Percentiles rank a stretch among this genome's conserved stretches.
phyloP scores from a whole-genome alignment of 2,329 filamentous ascomycete species.

The Pyricularia sp. region DNA sequence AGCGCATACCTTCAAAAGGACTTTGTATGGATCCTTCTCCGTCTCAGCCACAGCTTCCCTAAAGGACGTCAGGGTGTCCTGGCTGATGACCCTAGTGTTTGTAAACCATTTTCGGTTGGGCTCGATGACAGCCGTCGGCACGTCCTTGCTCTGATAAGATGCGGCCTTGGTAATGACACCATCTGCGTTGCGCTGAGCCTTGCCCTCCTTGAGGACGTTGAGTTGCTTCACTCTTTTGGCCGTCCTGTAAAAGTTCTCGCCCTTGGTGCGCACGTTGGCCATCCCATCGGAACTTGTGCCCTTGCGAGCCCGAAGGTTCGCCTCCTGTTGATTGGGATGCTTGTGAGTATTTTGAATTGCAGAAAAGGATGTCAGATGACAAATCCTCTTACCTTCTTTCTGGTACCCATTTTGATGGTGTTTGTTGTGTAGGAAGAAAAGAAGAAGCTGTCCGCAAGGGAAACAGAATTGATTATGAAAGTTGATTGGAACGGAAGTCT shows the following conservation, averaged over 20 bases:
- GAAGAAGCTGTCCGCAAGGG: neutral
- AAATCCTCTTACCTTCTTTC: conserved; percentile 49
- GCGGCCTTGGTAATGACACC: conserved; percentile 68
- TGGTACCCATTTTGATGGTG: conserved; percentile 60
- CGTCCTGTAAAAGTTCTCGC: conserved; percentile 91
- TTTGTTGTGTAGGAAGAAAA: conserved; percentile 22
- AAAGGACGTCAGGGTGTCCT: conserved; percentile 65
- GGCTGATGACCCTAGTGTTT: conserved; percentile 82
- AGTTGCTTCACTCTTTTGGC: conserved; percentile 37
- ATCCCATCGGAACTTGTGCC: conserved; percentile 80
- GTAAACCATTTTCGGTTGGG: conserved; percentile 98
- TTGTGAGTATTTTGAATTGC: neutral
- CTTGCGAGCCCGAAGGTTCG: conserved; percentile 70
- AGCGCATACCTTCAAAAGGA: conserved; percentile 63
- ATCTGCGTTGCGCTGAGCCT: conserved; percentile 67
- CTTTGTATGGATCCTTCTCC: conserved; percentile 82
- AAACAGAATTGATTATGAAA: neutral
- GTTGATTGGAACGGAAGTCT: neutral
- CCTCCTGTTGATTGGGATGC: conserved; percentile 47
- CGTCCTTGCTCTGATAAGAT: conserved; percentile 57
- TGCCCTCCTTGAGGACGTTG: conserved; percentile 58
- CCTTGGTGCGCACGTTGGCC: conserved; percentile 85
- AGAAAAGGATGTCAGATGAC: neutral
- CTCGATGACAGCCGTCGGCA: conserved; percentile 79
- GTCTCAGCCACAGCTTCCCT: conserved; percentile 87